Base-by-base conservation (phyloP, 768 basidiomycete genomes). In the Lentinula edodes region DNA sequence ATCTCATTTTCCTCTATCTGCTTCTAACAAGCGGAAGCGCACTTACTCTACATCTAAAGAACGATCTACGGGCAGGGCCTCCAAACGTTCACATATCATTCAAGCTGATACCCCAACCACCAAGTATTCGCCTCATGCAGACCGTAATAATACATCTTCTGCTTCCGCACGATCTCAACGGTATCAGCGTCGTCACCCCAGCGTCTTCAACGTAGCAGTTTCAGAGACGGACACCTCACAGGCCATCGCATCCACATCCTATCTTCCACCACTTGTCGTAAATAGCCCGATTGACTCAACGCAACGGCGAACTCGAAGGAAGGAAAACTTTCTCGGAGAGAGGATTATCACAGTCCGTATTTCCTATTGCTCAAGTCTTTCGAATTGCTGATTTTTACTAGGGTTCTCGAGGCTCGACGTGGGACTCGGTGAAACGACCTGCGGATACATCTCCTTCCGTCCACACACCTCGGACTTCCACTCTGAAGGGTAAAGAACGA, bases 1-100 rank as follows among this genome's bases (percentile, higher is more conserved):
- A 28, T 43, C 55, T 28, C 55, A 56, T 12, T 20, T 54, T 16
- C 35, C 35, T 39, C 35, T 35, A 45, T 15, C 41, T 23, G 23
- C 55, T 42, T 56, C 55, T 23, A 41, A 56, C 55, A 56, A 56
- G 55, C 55, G 55, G 43, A 56, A 56, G 28, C 55, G 55, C 23
- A 43, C 55, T 32, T 39, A 15, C 6, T 55, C 55, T 43, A 56
- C 23, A 41, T 34, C 39, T 56, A 20, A 38, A 43, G 55, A 56
- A 39, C 55, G 39, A 56, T 20, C 55, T 16, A 5, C 53, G 18
- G 18, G 53, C 35, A 41, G 55, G 41, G 39, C 38, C 2, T 34
- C 23, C 38, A 56, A 56, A 45, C 55, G 55, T 32, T 56, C 42
- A 43, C 55, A 56, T 28, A 42, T 20, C 13, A 38, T 28, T 9